A percentile compares a stretch with the other conserved stretches of the same genome.
Evolutionary conservation across 768 basidiomycete genomes (phyloP).

Genomic region (Lenzites betulinus): DNA sequence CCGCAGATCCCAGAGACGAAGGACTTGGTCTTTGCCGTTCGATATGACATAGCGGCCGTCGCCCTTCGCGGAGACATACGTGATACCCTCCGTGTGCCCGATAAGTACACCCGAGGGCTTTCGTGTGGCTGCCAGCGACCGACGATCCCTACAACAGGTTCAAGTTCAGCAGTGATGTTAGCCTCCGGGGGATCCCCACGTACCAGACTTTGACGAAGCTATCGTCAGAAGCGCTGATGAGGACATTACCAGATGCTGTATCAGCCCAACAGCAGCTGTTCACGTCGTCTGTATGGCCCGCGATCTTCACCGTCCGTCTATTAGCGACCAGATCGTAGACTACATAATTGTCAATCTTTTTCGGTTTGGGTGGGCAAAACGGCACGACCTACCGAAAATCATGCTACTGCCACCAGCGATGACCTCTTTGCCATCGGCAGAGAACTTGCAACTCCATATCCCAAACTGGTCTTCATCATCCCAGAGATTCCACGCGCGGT

Average conservation of each 20-base stretch:
- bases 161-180: not conserved
- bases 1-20: constrained; percentile 91
- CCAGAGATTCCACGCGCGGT: constrained; percentile 36
- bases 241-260: constrained; percentile 86
- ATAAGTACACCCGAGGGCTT: constrained; percentile 93
- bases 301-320: constrained; percentile 77
- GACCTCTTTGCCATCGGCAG: constrained; percentile 94
- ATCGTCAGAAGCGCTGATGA: constrained; percentile 96
- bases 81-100: constrained; percentile 95
- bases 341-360: constrained; percentile 30
- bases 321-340: constrained; percentile 91
- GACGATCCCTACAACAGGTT: constrained; percentile 46
- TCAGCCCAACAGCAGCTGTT: constrained; percentile 98
- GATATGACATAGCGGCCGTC: constrained; percentile 95
- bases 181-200: constrained; percentile 18
- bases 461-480: constrained; percentile 55
- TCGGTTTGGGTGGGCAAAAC: not conserved
- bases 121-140: constrained; percentile 46
- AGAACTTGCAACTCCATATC: constrained; percentile 95
- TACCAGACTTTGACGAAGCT: constrained; percentile 95
- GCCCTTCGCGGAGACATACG: constrained; percentile 93
- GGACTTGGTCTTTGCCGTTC: constrained; percentile 94
- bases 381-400: constrained; percentile 57
- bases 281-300: constrained; percentile 88
- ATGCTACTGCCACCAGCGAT: constrained; percentile 89